Base-by-base conservation (phyloP, 805 yeast species). In the Scheffersomyces amazonensis region DNA sequence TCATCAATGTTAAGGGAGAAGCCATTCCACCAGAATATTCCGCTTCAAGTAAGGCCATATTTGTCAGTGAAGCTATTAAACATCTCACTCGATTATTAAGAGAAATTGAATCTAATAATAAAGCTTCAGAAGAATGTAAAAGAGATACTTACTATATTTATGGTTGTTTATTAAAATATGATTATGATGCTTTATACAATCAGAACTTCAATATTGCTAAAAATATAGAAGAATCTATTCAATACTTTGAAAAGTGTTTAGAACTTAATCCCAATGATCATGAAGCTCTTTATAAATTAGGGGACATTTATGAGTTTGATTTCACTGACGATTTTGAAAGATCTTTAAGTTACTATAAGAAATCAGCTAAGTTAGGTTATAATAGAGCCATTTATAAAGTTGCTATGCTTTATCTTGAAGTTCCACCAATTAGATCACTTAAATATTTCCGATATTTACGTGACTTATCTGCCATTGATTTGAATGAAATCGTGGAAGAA, bases 371-470 rank as follows among this genome's bases (percentile, higher is more conserved):
- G 43, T 47, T 60, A 36, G 74, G 75, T n/a, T 69, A 69, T 49
- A 66, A 67, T 43, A 52, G 62, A 30, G 73, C 73, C n/a, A 69
- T 69, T 38, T 68, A 59, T 48, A 62, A 64, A 41, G 56, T 69
- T 37, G 66, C 72, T 1, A 43, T 67, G 44, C 47, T 68, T 29
- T 62, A 59, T 36, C 54, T 69, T 42, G 54, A 63, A 33, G 64
- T 57, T 5, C 61, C 71, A 5, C 45, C 50, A 9, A 48, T 58
- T 22, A 53, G 74, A 29, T 64, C 69, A 28, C 48, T 52, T 24
- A 63, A 58, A 39, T 69, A 50, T 44, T 53, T 64, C 49, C 56
- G 57, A 24, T 63, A 67, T 46, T 53, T 69, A 34, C 48, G 50
- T 11, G 64, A 63, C 36, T 56, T 69, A 46, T 55, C 72, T n/a